phyloP scores from a whole-genome alignment of 306 rosid genomes.

The Rosa chinensis region DNA sequence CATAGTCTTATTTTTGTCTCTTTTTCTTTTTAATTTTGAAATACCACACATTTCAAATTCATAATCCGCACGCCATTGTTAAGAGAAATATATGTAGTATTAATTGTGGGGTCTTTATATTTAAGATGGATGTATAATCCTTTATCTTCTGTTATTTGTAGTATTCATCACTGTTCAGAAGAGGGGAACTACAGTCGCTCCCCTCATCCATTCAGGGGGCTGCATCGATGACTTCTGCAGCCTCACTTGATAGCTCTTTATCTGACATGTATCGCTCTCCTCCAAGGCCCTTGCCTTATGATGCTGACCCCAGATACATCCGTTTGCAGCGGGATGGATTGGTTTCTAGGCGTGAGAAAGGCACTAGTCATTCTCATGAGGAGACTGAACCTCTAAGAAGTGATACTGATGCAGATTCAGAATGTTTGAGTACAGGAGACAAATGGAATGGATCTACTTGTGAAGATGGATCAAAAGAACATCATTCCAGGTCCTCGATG shows the following conservation, averaged over 20 bases:
- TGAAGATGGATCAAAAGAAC: constrained; percentile 74
- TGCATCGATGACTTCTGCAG: constrained; percentile 71
- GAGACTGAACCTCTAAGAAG: constrained; percentile 88
- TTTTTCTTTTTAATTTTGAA: not conserved
- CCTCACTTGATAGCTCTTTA: constrained; percentile 72
- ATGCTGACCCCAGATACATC: constrained; percentile 70
- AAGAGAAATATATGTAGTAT: not conserved
- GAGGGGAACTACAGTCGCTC: constrained; percentile 76
- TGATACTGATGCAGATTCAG: constrained; percentile 61
- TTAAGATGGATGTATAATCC: constrained; percentile 17
- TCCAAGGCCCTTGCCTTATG: constrained; percentile 97
- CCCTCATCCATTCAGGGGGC: constrained; percentile 79
- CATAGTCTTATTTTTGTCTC: not conserved
- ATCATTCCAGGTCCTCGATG: constrained; percentile 56
- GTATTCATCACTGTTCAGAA: constrained; percentile 77
- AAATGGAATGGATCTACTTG: constrained; percentile 76
- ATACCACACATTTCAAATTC: not conserved
- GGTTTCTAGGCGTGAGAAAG: constrained; percentile 88
- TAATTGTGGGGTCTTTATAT: not conserved
- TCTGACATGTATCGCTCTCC: constrained; percentile 92
- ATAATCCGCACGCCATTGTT: not conserved
- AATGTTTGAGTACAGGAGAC: constrained; percentile 55
- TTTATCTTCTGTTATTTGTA: constrained; percentile 35
- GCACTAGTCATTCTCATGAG: constrained; percentile 79
- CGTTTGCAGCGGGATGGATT: constrained; percentile 78